Conservation (phyloP, 108 stramenopile genomes). For the Skeletonema potamos region DNA sequence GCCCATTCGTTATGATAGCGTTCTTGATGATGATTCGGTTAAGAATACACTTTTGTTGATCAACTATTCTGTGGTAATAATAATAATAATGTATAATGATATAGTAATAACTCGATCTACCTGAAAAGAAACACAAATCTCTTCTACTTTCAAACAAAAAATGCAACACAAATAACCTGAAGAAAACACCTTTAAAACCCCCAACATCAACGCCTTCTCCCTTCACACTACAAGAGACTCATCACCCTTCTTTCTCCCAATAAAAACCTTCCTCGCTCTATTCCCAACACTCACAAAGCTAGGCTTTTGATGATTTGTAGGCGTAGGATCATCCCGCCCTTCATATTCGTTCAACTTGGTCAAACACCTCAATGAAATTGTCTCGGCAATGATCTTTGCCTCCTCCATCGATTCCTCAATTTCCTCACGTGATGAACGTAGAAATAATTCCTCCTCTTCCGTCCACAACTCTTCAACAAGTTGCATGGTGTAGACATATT, state of each 20-base stretch:
- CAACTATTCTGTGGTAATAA: too few species aligned
- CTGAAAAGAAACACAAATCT: not conserved
- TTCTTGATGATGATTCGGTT: too few species aligned
- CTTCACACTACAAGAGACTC: not conserved
- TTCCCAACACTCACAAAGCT: conserved; percentile 29
- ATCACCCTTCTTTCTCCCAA: conserved; percentile 3
- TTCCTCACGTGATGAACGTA: conserved; percentile 21
- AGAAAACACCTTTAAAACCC: not conserved
- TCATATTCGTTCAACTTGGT: conserved; percentile 41
- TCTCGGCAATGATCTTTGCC: conserved; percentile 27
- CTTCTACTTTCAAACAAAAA: not conserved
- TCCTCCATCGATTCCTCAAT: conserved; percentile 34
- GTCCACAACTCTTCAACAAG: conserved; percentile 41
- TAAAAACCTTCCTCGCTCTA: conserved; percentile 33
- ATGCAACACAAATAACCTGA: not conserved
- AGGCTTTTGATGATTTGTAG: conserved; percentile 32
- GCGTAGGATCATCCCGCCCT: conserved; percentile 26
- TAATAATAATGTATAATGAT: not conserved
- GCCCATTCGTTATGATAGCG: not conserved
- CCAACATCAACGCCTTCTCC: not conserved
- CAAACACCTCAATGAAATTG: conserved; percentile 26
- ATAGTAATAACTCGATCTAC: not conserved
- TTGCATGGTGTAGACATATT: conserved; percentile 24
- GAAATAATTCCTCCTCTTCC: conserved; percentile 38
- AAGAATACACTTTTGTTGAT: too few species aligned